Evolutionary conservation across 129 eudicot species (phyloP).

Genomic region (Saposhnikovia divaricata): DNA sequence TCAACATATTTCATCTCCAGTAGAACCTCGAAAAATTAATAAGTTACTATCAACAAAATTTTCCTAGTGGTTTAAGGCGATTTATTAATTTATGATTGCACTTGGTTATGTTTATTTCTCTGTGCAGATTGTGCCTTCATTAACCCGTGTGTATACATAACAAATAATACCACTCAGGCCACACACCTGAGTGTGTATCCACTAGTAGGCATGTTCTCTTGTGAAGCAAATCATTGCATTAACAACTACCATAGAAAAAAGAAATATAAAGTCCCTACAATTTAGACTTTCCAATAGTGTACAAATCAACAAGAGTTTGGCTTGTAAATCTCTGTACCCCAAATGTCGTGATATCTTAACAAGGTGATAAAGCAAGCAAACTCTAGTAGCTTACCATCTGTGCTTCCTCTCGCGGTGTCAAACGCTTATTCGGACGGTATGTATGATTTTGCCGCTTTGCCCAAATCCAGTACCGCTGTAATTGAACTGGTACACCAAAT

Average conservation of each 20-base stretch:
- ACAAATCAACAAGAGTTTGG: background rate
- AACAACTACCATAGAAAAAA: background rate
- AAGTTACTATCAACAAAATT: background rate
- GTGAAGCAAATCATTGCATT: background rate
- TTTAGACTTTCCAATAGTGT: background rate
- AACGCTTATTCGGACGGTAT: slow-evolving; percentile 73
- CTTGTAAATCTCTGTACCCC: background rate
- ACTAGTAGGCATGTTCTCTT: background rate
- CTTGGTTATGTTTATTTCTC: background rate
- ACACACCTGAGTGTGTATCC: background rate
- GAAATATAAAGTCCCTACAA: background rate
- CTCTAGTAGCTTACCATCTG: slow-evolving; percentile 41
- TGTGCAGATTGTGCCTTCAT: background rate
- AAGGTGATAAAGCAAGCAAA: background rate
- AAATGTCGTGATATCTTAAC: background rate
- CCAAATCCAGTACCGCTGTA: slow-evolving; percentile 90
- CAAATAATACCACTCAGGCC: background rate
- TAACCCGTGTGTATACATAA: background rate
- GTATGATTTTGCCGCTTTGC: slow-evolving; percentile 83
- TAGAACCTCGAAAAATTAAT: background rate
- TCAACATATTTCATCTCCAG: background rate
- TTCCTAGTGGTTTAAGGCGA: no score
- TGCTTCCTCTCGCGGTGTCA: slow-evolving; percentile 71
- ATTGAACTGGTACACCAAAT: slow-evolving; percentile 76
- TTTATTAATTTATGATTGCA: background rate